Conservation (phyloP, 495 filamentous ascomycete genomes). For the Hypoxylon fragiforme region DNA sequence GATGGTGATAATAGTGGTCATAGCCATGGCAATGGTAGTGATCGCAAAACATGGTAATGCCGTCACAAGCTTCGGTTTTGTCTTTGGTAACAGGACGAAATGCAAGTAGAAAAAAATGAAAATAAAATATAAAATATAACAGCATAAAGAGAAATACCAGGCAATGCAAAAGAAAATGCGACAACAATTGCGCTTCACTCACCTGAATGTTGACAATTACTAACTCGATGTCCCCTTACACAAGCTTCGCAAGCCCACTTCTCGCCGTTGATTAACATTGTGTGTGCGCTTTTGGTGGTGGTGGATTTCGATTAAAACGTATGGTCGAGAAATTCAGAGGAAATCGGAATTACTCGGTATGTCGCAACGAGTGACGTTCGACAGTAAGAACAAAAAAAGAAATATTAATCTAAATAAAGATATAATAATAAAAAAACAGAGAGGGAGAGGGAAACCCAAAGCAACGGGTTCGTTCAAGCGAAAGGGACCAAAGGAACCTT, state of each 20-base stretch:
- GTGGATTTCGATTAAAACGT: constrained; percentile 1
- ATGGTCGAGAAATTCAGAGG: neutral
- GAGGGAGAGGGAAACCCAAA: too few species aligned
- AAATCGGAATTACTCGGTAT: constrained; percentile 16
- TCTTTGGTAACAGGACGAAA: too few species aligned
- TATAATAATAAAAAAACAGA: constrained; percentile 13
- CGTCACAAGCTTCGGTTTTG: too few species aligned
- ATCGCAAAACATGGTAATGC: neutral
- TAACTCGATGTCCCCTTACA: constrained; percentile 90
- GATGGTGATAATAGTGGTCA: constrained; percentile 33
- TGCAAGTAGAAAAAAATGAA: too few species aligned
- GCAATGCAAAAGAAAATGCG: too few species aligned
- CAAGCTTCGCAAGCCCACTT: constrained; percentile 94
- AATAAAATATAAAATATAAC: constrained; percentile 9
- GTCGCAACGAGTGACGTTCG: constrained; percentile 1
- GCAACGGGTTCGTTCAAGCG: constrained; percentile 5
- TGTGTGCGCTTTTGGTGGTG: constrained; percentile 2
- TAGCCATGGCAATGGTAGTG: constrained; percentile 11
- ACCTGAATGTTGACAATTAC: constrained; percentile 91
- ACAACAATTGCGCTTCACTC: constrained; percentile 47
- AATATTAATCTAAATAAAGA: neutral
- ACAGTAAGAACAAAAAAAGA: too few species aligned
- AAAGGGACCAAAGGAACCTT: constrained; percentile 3
- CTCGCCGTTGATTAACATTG: constrained; percentile 85
- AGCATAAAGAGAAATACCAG: constrained; percentile 4